A percentile compares a stretch with the other conserved stretches of the same genome.
Conservation (phyloP, 2,329 filamentous ascomycete genomes). For the Sporothrix curviconia region DNA sequence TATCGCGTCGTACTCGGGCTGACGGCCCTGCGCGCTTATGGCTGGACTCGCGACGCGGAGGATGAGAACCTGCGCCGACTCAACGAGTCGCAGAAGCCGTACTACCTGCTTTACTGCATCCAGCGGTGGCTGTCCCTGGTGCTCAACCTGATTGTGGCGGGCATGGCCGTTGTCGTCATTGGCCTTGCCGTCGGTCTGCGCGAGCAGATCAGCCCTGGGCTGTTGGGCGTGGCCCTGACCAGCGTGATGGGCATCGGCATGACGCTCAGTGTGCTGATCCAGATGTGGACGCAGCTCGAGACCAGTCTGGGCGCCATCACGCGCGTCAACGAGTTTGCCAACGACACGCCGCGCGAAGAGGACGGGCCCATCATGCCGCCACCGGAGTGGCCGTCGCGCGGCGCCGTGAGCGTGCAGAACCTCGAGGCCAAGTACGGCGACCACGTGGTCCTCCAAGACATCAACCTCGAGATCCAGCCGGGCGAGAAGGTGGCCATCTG, state of each 20-base stretch:
- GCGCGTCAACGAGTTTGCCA: constrained; percentile 18
- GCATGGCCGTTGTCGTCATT: constrained; percentile 30
- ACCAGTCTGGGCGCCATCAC: constrained; percentile 24
- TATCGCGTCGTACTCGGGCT: constrained; percentile 43
- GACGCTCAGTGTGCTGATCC: constrained; percentile 21
- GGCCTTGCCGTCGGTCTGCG: constrained; percentile 30
- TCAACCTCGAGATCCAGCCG: constrained; percentile 25
- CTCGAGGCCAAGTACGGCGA: constrained; percentile 13
- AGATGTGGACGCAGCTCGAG: constrained; percentile 25
- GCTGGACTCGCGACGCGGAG: constrained; percentile 41
- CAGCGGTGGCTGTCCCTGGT: constrained; percentile 47
- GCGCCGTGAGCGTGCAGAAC: constrained; percentile 5
- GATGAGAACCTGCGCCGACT: constrained; percentile 41
- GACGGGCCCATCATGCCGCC: constrained; percentile 9
- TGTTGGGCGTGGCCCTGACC: constrained; percentile 28
- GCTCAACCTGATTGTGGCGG: constrained; percentile 32
- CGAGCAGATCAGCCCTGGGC: constrained; percentile 24
- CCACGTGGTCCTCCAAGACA: constrained; percentile 19
- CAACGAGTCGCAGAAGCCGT: constrained; percentile 49
- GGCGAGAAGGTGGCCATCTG: constrained; percentile 32
- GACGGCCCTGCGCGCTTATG: constrained; percentile 47
- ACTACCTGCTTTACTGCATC: constrained; percentile 50
- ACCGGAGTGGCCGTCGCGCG: constrained; percentile 6
- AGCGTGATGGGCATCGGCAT: constrained; percentile 24
- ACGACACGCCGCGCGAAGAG: constrained; percentile 11